Evolutionary conservation across 768 basidiomycete genomes (phyloP).

Genomic region (Mycena venus): DNA sequence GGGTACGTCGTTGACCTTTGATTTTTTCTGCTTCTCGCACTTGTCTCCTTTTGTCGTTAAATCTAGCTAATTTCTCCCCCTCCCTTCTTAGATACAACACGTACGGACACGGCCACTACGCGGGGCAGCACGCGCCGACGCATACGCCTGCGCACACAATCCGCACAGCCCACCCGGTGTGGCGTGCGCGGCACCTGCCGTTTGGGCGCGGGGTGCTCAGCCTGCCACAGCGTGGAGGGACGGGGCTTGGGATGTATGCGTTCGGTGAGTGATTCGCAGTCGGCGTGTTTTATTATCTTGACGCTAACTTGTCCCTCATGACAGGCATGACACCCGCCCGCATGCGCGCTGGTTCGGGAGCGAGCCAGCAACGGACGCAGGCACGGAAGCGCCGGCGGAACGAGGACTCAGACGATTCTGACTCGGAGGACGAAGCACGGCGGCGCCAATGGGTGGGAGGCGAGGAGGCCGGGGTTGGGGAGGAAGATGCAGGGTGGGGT

Average conservation of each 20-base stretch:
- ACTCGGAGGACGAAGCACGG: neutral
- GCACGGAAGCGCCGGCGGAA: constrained; percentile 3
- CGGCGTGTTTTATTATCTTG: neutral
- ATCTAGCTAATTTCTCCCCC: neutral
- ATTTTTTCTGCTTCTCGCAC: neutral
- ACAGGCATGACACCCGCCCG: neutral
- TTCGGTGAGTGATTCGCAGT: constrained; percentile 41
- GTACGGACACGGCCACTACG: neutral
- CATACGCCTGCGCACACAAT: constrained; percentile 66
- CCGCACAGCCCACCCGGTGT: constrained; percentile 89
- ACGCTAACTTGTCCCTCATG: neutral
- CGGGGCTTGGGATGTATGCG: constrained; percentile 87
- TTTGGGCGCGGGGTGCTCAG: constrained; percentile 92
- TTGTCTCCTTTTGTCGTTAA: neutral
- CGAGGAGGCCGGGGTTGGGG: constrained; percentile 22
- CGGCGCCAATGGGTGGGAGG: neutral
- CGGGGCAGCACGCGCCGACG: neutral
- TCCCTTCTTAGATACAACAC: neutral
- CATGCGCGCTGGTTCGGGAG: neutral
- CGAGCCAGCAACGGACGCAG: neutral
- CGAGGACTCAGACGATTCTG: constrained; percentile 2
- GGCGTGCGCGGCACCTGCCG: constrained; percentile 92
- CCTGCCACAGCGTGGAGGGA: constrained; percentile 90
- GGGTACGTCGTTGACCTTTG: too few species aligned
- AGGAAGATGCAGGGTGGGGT: constrained; percentile 17